Evolutionary conservation across 2,329 filamentous ascomycete genomes (phyloP).

Genomic region (Colletotrichum sp.): DNA sequence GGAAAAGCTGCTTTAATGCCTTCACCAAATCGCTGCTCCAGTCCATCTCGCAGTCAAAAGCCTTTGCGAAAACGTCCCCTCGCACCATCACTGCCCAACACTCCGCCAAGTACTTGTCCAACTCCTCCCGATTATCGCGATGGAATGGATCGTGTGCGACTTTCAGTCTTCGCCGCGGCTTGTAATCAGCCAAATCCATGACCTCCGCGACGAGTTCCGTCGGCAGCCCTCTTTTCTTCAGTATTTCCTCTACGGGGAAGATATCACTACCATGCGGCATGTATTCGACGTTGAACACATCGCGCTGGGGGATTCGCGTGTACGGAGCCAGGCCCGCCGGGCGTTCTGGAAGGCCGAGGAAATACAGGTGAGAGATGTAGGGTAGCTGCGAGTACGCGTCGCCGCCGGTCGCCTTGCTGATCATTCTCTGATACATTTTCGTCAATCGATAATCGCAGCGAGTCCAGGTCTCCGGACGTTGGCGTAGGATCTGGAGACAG

Average conservation of each 20-base stretch:
- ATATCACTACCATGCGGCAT: constrained; percentile 3
- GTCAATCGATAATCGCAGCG: constrained; percentile 22
- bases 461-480: constrained; percentile 7
- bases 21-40: not conserved
- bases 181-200: constrained; percentile 17
- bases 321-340: constrained; percentile 12
- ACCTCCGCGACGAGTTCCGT: constrained; percentile 20
- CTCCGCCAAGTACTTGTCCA: constrained; percentile 29
- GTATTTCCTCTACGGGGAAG: not conserved
- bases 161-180: constrained; percentile 3
- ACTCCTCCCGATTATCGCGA: constrained; percentile 23
- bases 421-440: constrained; percentile 20
- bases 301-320: not conserved
- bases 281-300: not conserved
- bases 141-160: constrained; percentile 24
- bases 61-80: constrained; percentile 21
- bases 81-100: constrained; percentile 31
- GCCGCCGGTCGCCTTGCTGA: constrained; percentile 3
- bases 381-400: not conserved
- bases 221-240: constrained; percentile 11
- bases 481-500: constrained; percentile 25
- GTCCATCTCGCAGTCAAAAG: not conserved
- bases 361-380: constrained; percentile 21
- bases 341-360: constrained; percentile 22
- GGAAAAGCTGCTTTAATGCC: not conserved